A percentile compares a stretch with the other conserved stretches of the same genome.
Conservation (phyloP, 805 yeast species). For the Saccharomycopsis sp. region DNA sequence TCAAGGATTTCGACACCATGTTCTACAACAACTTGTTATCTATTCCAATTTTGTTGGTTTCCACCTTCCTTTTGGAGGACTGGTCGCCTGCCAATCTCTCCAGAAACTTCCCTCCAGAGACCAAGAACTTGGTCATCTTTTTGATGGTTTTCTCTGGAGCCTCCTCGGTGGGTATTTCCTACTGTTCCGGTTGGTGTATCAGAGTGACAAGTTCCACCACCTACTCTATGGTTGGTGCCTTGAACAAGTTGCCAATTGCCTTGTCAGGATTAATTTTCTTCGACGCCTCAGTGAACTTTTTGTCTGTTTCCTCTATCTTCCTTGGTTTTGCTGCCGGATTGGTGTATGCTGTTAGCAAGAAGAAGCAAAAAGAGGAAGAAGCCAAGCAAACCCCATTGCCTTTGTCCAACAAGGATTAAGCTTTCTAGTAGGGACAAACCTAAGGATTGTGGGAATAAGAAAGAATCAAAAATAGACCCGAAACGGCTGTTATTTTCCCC, state of each 20-base stretch:
- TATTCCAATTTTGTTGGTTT: slow-evolving; percentile 75
- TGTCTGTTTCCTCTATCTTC: slow-evolving; percentile 83
- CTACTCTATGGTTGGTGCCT: slow-evolving; percentile 98
- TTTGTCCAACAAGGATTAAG: slow-evolving; percentile 9
- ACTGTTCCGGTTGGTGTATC: slow-evolving; percentile 99
- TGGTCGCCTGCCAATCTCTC: slow-evolving; percentile 81
- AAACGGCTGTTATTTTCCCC: too few species aligned
- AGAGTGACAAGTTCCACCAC: slow-evolving; percentile 98
- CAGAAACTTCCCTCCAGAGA: slow-evolving; percentile 69
- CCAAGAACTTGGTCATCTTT: slow-evolving; percentile 59
- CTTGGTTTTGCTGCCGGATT: slow-evolving; percentile 94
- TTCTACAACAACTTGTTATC: slow-evolving; percentile 93
- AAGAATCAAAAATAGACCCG: too few species aligned
- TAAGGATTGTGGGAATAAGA: too few species aligned
- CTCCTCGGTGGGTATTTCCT: slow-evolving; percentile 93
- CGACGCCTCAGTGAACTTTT: slow-evolving; percentile 90
- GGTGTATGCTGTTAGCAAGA: slow-evolving; percentile 92
- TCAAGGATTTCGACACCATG: slow-evolving; percentile 97
- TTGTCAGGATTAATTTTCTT: slow-evolving; percentile 90
- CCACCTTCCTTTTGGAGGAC: slow-evolving; percentile 80
- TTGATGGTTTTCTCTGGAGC: slow-evolving; percentile 91
- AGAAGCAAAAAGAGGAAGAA: slow-evolving; percentile 63
- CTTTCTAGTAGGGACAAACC: too few species aligned
- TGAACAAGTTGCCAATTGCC: slow-evolving; percentile 96
- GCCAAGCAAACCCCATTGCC: slow-evolving; percentile 20